Evolutionary conservation across 257 asterid genomes (phyloP).

Genomic region (Solanum etuberosum): DNA sequence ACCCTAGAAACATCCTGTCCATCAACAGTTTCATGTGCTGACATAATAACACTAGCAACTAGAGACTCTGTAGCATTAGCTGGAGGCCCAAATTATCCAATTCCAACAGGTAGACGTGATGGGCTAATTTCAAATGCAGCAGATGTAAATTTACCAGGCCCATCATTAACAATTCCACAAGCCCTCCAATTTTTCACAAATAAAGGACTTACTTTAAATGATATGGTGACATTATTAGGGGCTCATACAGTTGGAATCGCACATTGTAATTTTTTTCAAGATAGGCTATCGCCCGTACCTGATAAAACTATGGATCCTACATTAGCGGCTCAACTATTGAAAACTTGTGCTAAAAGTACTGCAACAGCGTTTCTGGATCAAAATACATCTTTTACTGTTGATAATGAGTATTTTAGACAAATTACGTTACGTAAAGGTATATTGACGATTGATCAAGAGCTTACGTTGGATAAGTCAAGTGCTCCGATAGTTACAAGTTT

Average conservation of each 20-base stretch:
- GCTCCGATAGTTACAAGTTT: conserved; percentile 12
- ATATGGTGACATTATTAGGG: conserved; percentile 65
- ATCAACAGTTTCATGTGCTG: conserved; percentile 65
- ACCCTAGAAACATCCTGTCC: conserved; percentile 42
- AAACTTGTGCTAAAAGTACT: conserved; percentile 30
- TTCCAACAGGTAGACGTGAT: conserved; percentile 59
- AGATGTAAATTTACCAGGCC: conserved; percentile 60
- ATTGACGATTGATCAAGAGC: conserved; percentile 54
- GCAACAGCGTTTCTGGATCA: conserved; percentile 59
- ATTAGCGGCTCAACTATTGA: conserved; percentile 27
- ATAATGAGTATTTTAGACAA: conserved; percentile 52
- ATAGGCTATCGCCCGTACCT: conserved; percentile 27
- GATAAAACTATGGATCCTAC: conserved; percentile 30
- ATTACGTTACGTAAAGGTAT: conserved; percentile 40
- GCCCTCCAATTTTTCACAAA: conserved; percentile 29
- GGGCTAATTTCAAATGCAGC: conserved; percentile 34
- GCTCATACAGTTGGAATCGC: conserved; percentile 73
- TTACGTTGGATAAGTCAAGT: conserved; percentile 33
- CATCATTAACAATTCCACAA: conserved; percentile 17
- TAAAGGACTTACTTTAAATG: conserved; percentile 36
- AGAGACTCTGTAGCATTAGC: conserved; percentile 59
- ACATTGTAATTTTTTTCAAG: conserved; percentile 52
- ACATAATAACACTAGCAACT: conserved; percentile 64
- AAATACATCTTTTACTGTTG: conserved; percentile 40
- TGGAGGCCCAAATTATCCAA: conserved; percentile 45